phyloP scores from a whole-genome alignment of 2,329 filamentous ascomycete species.

The Tolypocladium album region DNA sequence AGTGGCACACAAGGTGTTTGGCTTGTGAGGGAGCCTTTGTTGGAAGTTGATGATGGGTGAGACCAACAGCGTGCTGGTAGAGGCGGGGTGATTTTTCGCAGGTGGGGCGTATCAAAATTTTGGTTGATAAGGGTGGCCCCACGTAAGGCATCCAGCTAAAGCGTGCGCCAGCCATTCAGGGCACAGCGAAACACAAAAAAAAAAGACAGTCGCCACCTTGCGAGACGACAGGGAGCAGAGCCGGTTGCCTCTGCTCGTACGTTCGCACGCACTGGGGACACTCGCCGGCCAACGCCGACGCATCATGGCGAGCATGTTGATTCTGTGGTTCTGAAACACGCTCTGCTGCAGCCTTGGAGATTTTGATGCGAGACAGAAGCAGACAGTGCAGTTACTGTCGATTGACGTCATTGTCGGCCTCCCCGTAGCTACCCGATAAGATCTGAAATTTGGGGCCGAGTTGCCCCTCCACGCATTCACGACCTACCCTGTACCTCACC shows the following conservation, averaged over 20 bases:
- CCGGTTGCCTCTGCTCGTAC: background rate
- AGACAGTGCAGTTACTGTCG: background rate
- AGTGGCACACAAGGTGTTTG: background rate
- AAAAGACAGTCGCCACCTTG: background rate
- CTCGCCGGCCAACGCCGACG: background rate
- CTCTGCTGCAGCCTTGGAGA: background rate
- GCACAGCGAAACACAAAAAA: background rate
- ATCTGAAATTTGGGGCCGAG: background rate
- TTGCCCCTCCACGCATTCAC: background rate
- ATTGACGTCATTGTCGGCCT: background rate
- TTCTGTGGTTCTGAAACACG: background rate
- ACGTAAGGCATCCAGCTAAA: conserved; percentile 25
- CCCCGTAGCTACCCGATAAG: background rate
- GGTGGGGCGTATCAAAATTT: conserved; percentile 25
- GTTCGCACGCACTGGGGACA: no score
- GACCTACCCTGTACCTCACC: background rate
- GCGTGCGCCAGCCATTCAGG: conserved; percentile 13
- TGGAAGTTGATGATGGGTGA: conserved; percentile 7
- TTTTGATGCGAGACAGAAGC: background rate
- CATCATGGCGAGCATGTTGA: background rate
- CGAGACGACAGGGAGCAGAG: background rate
- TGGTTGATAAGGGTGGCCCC: conserved; percentile 13
- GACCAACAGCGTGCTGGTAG: conserved; percentile 6
- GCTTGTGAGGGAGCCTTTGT: conserved; percentile 1
- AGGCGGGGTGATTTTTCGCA: conserved; percentile 30